A percentile compares a stretch with the other conserved stretches of the same genome.
These are phyloP conservation scores for Leptographium flavum DNA, from an alignment of 2,329 filamentous ascomycete species.

Conservation along the genomic window DNA sequence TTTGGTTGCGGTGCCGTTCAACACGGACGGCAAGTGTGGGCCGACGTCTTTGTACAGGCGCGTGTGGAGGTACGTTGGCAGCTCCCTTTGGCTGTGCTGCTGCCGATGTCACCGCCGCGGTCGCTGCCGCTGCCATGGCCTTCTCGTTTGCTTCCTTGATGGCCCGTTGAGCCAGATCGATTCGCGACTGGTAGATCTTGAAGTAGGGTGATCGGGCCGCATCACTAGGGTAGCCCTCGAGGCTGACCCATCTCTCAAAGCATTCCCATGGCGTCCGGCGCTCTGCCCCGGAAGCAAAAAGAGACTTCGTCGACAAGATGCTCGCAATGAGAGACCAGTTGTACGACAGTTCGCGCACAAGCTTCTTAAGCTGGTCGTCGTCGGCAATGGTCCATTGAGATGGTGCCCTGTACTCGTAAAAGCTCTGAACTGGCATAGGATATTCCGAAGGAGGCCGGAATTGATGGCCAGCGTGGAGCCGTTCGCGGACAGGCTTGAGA, in stretches of 20 bases:
- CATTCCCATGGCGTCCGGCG: slow-evolving; percentile 95
- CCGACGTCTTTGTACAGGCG: slow-evolving; percentile 43
- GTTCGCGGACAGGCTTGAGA: slow-evolving; percentile 77
- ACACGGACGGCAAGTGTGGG: slow-evolving; percentile 72
- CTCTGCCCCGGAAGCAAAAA: slow-evolving; percentile 75
- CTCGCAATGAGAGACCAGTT: slow-evolving; percentile 94
- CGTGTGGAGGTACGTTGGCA: slow-evolving; percentile 17
- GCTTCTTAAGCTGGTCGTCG: slow-evolving; percentile 72
- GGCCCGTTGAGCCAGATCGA: slow-evolving; percentile 42
- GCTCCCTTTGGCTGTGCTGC: slow-evolving; percentile 22
- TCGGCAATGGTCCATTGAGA: slow-evolving; percentile 88
- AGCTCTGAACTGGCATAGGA: slow-evolving; percentile 76
- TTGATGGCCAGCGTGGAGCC: slow-evolving; percentile 79
- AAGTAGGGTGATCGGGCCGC: slow-evolving; percentile 96
- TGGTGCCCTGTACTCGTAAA: slow-evolving; percentile 74
- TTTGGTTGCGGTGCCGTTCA: slow-evolving; percentile 72
- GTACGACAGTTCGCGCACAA: slow-evolving; percentile 88
- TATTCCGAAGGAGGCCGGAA: slow-evolving; percentile 89
- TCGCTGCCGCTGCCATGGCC: slow-evolving; percentile 20
- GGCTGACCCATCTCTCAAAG: slow-evolving; percentile 88
- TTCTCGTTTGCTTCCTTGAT: slow-evolving; percentile 40
- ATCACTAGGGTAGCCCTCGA: slow-evolving; percentile 81
- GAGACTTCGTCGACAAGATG: slow-evolving; percentile 58
- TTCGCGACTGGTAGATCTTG: slow-evolving; percentile 50
- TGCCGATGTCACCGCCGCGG: slow-evolving; percentile 16